phyloP scores from a whole-genome alignment of 495 filamentous ascomycete genomes.

The Jackrogersella multiformis region DNA sequence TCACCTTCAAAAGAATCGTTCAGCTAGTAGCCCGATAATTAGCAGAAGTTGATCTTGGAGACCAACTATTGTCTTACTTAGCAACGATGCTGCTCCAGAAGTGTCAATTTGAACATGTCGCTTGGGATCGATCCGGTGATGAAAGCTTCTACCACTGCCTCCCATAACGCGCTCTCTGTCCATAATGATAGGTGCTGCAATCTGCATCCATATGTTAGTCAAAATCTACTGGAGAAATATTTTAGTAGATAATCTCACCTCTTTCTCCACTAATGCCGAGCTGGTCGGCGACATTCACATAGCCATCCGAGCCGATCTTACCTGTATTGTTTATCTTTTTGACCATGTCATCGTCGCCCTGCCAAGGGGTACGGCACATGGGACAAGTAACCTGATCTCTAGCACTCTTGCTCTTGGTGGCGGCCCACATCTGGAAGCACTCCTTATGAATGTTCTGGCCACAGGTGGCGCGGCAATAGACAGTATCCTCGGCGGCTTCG shows the following conservation, averaged over 20 bases:
- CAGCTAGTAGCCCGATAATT: too few species aligned
- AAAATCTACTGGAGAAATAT: background rate
- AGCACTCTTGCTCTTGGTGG: constrained; percentile 56
- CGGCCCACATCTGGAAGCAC: constrained; percentile 78
- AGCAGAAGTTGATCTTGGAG: too few species aligned
- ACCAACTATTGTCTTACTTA: too few species aligned
- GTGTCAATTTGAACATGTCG: background rate
- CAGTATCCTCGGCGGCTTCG: constrained; percentile 63
- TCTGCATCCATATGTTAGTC: constrained; percentile 9
- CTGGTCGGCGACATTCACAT: constrained; percentile 71
- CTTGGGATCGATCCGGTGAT: too few species aligned
- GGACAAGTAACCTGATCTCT: constrained; percentile 68
- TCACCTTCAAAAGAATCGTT: too few species aligned
- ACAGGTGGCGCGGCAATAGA: constrained; percentile 78
- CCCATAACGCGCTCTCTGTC: background rate
- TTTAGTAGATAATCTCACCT: constrained; percentile 49
- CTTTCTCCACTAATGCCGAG: constrained; percentile 66
- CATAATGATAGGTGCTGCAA: constrained; percentile 19
- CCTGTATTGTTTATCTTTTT: constrained; percentile 57
- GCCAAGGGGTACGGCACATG: constrained; percentile 68
- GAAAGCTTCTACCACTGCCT: background rate
- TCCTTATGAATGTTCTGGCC: constrained; percentile 80
- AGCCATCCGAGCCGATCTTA: constrained; percentile 63
- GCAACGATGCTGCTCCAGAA: too few species aligned
- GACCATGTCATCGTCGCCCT: constrained; percentile 59